Evolutionary conservation across 2,329 filamentous ascomycete species (phyloP).

Genomic region (Fusarium sp.): DNA sequence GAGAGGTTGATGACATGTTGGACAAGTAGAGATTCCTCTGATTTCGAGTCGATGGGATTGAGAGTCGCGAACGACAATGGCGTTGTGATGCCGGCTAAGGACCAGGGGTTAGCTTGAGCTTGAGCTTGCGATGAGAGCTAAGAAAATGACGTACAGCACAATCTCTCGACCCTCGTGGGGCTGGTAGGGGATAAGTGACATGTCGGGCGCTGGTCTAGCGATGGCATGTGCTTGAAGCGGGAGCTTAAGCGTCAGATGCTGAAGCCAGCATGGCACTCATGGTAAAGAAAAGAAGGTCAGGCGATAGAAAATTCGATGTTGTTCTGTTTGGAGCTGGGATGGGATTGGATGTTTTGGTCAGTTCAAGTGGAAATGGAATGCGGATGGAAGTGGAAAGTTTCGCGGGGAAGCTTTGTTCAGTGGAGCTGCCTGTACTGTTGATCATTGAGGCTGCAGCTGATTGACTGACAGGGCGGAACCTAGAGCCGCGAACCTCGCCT

Average conservation of each 20-base stretch:
- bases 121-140: slow-evolving; percentile 13
- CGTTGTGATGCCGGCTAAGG: slow-evolving; percentile 86
- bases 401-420: slow-evolving; percentile 2
- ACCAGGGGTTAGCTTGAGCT: slow-evolving; percentile 3
- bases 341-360: slow-evolving; percentile 23
- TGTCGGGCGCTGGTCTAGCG: slow-evolving; percentile 31
- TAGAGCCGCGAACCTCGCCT: too few species aligned
- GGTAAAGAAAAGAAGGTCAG: slow-evolving; percentile 12
- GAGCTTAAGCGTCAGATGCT: slow-evolving; percentile 30
- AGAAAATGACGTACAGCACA: slow-evolving; percentile 74
- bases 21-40: slow-evolving; percentile 81
- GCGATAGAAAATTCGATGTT: slow-evolving; percentile 16
- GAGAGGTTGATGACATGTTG: slow-evolving; percentile 86
- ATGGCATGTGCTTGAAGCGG: slow-evolving; percentile 50
- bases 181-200: slow-evolving; percentile 82
- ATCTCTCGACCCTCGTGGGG: slow-evolving; percentile 80
- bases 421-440: slow-evolving; percentile 10
- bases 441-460: slow-evolving; percentile 6
- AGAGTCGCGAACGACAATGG: slow-evolving; percentile 90
- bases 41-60: slow-evolving; percentile 87
- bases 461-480: slow-evolving; percentile 24
- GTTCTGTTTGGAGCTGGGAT: slow-evolving; percentile 7
- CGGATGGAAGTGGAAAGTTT: slow-evolving; percentile 7
- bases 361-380: slow-evolving; percentile 5
- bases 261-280: slow-evolving; percentile 42